These are phyloP conservation scores for Diospyros kaki DNA, from an alignment of 148 eudicot genomes.

Conservation along the genomic window DNA sequence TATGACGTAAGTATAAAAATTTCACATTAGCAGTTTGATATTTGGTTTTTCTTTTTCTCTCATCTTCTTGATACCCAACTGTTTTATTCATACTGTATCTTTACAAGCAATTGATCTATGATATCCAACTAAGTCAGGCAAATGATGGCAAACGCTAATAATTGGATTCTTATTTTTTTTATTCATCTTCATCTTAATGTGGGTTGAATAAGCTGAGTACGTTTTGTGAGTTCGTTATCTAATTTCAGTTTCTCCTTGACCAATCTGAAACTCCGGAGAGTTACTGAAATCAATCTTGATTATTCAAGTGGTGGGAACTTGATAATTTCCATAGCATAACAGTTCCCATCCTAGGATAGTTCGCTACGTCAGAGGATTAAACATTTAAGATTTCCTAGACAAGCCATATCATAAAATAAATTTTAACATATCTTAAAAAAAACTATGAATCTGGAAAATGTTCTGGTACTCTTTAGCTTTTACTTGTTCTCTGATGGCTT, in stretches of 20 bases:
- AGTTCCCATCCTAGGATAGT: neutral
- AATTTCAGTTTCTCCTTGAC: too few relatives aligned
- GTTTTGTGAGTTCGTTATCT: neutral
- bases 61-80: neutral
- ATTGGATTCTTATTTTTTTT: too few relatives aligned
- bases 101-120: neutral
- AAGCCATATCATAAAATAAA: neutral
- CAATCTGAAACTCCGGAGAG: too few relatives aligned
- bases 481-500: neutral
- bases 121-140: neutral
- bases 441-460: neutral
- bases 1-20: conserved; percentile 71
- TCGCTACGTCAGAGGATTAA: neutral
- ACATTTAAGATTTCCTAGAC: neutral
- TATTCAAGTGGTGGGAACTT: neutral
- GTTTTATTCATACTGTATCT: neutral
- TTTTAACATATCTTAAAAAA: neutral
- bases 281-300: too few relatives aligned
- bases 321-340: neutral
- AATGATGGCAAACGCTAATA: neutral
- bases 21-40: neutral
- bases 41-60: neutral
- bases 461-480: neutral
- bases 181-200: neutral
- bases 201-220: neutral